A percentile compares a stretch with the other conserved stretches of the same genome.
These are phyloP conservation scores for Nyssa sinensis DNA, from an alignment of 148 eudicot species.

Conservation along the genomic window DNA sequence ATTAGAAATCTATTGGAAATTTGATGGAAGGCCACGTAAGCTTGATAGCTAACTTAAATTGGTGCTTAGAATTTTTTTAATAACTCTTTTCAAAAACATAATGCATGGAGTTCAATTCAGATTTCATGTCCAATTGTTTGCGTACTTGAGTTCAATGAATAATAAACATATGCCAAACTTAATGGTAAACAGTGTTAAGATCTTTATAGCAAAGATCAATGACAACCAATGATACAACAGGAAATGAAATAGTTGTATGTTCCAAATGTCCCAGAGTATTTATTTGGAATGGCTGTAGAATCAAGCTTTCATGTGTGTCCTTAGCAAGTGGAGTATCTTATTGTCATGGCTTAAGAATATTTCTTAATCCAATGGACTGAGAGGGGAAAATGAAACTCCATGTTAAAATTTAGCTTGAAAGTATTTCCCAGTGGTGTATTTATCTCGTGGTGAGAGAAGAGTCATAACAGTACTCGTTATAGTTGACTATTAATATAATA, in stretches of 20 bases:
- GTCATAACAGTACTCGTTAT: neutral
- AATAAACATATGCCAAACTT: too few relatives aligned
- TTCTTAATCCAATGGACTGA: too few relatives aligned
- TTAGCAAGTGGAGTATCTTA: neutral
- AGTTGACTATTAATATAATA: too few relatives aligned
- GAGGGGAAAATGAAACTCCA: too few relatives aligned
- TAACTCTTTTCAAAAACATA: too few relatives aligned
- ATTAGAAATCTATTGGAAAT: neutral
- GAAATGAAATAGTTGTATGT: neutral
- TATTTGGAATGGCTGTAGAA: neutral
- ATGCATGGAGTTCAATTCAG: too few relatives aligned
- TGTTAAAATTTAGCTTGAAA: too few relatives aligned
- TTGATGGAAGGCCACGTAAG: neutral
- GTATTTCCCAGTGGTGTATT: too few relatives aligned
- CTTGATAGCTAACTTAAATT: neutral
- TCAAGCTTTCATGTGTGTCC: neutral
- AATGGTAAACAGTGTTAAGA: neutral
- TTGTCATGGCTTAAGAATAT: too few relatives aligned
- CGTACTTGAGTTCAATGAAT: too few relatives aligned
- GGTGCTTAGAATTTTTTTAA: neutral
- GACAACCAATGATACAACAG: neutral
- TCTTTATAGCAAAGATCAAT: neutral
- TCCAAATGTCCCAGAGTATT: neutral
- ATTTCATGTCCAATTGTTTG: too few relatives aligned
- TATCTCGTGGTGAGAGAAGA: neutral